Percentiles rank a stretch among this genome's conserved stretches.
These are phyloP conservation scores for Mimosa bimucronata DNA, from an alignment of 306 rosid genomes.

Conservation along the genomic window DNA sequence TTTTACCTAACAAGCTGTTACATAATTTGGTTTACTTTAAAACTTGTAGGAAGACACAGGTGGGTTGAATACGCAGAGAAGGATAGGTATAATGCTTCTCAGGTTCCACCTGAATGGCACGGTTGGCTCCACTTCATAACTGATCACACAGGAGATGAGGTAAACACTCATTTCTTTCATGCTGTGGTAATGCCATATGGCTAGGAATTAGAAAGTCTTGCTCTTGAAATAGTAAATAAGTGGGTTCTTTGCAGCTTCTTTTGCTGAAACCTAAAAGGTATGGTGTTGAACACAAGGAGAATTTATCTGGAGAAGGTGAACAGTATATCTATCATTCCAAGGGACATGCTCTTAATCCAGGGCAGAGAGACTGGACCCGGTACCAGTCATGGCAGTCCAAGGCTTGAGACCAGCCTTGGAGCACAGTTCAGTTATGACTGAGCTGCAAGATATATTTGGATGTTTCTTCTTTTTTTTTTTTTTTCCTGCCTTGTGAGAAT, in stretches of 20 bases:
- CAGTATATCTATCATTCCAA: conserved; percentile 88
- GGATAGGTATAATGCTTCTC: conserved; percentile 92
- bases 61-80: conserved; percentile 99
- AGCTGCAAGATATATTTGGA: conserved; percentile 29
- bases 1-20: conserved; percentile 14
- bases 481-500: conserved; percentile 30
- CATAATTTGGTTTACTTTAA: conserved; percentile 31
- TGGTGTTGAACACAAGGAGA: conserved; percentile 80
- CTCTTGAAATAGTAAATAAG: background rate
- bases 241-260: conserved; percentile 67
- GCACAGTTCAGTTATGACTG: conserved; percentile 23
- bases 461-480: conserved; percentile 10
- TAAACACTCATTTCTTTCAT: conserved; percentile 37
- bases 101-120: conserved; percentile 99
- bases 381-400: conserved; percentile 92
- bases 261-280: conserved; percentile 86
- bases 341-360: conserved; percentile 93
- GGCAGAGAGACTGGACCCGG: conserved; percentile 95
- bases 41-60: conserved; percentile 90
- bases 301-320: conserved; percentile 94
- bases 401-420: conserved; percentile 40
- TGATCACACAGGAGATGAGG: conserved; percentile 98
- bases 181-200: conserved; percentile 18
- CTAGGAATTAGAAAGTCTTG: background rate
- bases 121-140: conserved; percentile 97